Evolutionary conservation across 1,284 basidiomycete species (phyloP), one percentile per base, ranked within the genome.

Genomic region (Leucoagaricus sp.): DNA sequence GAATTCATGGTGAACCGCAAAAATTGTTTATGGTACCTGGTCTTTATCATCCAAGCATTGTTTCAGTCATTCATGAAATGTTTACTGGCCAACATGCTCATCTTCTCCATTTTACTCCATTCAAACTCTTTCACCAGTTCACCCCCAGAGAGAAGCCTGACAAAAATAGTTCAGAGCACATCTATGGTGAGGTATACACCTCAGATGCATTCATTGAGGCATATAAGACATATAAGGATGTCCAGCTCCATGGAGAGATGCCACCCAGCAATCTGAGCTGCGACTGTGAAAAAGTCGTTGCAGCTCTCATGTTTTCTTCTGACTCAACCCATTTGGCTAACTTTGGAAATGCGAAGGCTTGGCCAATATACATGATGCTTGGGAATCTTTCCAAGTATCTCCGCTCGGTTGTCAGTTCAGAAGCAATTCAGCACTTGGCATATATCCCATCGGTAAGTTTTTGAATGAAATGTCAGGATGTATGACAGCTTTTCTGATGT

Each of bases 291-390:
- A 56, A 60, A 8, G 61, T 66, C 12, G 60, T 74, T 9, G 64
- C 64, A 0, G 64, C 60, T 2, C 53, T 75, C 3, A 72, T 74
- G 67, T 52, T 72, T 13, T 72, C 66, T 63, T 75, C 73, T 0
- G 71, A 76, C 57, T 59, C 63, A 1, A 75, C 69, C 1, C 72
- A 73, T 29, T 66, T 75, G 5, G 63, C 74, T 4, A 63, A 65
- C 21, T 75, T 75, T 60, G 70, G 72, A 5, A 65, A 54, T 6
- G 67, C 67, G 1, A 68, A 57, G 31, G 42, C 45, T 15, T 57
- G 55, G 55, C 74, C 71, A 0, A 46, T 70, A 1, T 73, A 72
- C 34, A 40, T 69, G 48, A 60, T 60, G 17, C 61, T 69, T 53
- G 70, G 65, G 2, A 69, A 71, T 34, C 56, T 68, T 13, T 68